Percentiles rank a stretch among this genome's conserved stretches.
phyloP scores from a whole-genome alignment of 140 eudicot species.

The Artemisia princeps region DNA sequence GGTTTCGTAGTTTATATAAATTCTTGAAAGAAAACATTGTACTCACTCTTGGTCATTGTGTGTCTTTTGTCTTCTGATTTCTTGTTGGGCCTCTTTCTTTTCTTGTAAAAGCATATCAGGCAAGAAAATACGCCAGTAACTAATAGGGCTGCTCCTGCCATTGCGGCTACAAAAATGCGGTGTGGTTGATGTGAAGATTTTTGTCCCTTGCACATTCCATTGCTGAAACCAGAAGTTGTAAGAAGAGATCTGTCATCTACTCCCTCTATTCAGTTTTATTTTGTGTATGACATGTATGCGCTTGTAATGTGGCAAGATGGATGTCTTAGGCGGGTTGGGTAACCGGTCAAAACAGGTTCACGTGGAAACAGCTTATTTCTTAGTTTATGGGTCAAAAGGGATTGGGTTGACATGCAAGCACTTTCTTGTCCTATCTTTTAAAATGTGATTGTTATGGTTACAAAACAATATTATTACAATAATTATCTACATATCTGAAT shows the following conservation, averaged over 20 bases:
- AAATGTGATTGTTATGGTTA: too few species aligned
- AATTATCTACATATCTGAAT: not conserved
- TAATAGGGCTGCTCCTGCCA: constrained; percentile 39
- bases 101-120: constrained; percentile 42
- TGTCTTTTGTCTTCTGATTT: constrained; percentile 32
- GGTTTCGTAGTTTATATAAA: constrained; percentile 3
- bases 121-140: constrained; percentile 30
- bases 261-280: not conserved
- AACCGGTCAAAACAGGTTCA: too few species aligned
- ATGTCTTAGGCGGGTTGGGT: too few species aligned
- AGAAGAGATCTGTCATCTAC: too few species aligned
- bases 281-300: constrained; percentile 9
- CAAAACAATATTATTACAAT: too few species aligned
- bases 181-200: constrained; percentile 32
- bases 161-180: constrained; percentile 39
- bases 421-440: too few species aligned
- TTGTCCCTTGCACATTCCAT: constrained; percentile 40
- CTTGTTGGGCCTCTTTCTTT: constrained; percentile 25
- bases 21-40: not conserved
- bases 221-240: constrained; percentile 36
- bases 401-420: too few species aligned
- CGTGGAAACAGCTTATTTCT: too few species aligned
- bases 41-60: constrained; percentile 63
- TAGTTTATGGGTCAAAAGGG: too few species aligned
- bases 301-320: too few species aligned